These are phyloP conservation scores for Lactuca sativa DNA, from an alignment of 129 eudicot species.

Conservation along the genomic window DNA sequence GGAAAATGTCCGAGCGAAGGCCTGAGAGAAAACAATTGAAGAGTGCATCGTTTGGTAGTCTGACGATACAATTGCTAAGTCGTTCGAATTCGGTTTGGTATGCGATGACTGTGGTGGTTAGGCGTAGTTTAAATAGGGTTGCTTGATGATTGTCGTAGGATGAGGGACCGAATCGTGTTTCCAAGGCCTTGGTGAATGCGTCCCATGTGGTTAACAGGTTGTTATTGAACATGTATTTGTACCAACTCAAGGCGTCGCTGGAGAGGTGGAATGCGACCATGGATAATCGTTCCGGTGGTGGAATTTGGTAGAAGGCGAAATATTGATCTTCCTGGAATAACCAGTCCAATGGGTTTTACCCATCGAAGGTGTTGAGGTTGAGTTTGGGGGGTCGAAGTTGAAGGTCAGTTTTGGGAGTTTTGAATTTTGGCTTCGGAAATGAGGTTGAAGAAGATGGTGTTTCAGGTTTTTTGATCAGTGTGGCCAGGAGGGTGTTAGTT, in stretches of 20 bases:
- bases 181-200: background rate
- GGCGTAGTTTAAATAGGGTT: background rate
- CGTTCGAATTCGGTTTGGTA: background rate
- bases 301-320: background rate
- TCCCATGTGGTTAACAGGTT: background rate
- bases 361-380: background rate
- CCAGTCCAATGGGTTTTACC: background rate
- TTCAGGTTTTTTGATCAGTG: too few species aligned
- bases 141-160: background rate
- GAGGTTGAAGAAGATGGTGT: too few species aligned
- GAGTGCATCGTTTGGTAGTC: background rate
- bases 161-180: background rate
- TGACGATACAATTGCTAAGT: background rate
- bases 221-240: background rate
- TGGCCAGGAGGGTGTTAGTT: too few species aligned
- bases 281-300: background rate
- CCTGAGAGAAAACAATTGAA: background rate
- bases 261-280: background rate
- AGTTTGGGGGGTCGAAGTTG: background rate
- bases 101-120: background rate
- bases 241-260: background rate
- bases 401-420: too few species aligned
- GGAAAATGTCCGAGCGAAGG: background rate
- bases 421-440: too few species aligned
- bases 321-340: constrained; percentile 5